Conservation (phyloP, 305 asterid species). For the Fraxinus ornus region DNA sequence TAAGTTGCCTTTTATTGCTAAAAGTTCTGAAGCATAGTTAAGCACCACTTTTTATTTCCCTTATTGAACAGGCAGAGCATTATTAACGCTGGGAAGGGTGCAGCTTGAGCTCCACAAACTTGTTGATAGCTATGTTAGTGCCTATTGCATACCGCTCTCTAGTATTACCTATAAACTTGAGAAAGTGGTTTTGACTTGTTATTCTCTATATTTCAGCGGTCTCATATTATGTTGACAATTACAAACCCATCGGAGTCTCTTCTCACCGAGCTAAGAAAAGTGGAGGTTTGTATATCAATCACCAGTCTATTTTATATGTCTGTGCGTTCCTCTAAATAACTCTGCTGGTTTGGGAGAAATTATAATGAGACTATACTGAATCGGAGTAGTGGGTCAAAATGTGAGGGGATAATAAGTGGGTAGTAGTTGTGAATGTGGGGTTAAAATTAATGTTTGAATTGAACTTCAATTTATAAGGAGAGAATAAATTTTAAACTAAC, state of each 20-base stretch:
- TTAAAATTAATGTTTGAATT: neutral
- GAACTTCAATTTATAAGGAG: neutral
- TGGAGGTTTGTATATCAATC: constrained; percentile 62
- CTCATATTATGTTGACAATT: constrained; percentile 73
- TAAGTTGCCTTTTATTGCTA: neutral
- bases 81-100: constrained; percentile 12
- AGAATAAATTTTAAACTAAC: neutral
- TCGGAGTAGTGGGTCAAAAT: neutral
- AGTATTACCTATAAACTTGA: constrained; percentile 14
- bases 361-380: neutral
- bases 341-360: neutral
- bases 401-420: neutral
- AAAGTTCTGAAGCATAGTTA: neutral
- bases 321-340: neutral
- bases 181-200: constrained; percentile 34
- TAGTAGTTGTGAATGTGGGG: neutral
- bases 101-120: constrained; percentile 20
- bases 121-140: constrained; percentile 1
- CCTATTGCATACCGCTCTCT: constrained; percentile 19
- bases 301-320: neutral
- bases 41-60: neutral
- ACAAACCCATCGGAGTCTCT: constrained; percentile 96
- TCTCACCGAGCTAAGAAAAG: constrained; percentile 89
- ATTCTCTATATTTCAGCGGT: constrained; percentile 58
- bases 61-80: neutral